Evolutionary conservation across 148 eudicot species (phyloP).

Genomic region (Beta vulgaris): DNA sequence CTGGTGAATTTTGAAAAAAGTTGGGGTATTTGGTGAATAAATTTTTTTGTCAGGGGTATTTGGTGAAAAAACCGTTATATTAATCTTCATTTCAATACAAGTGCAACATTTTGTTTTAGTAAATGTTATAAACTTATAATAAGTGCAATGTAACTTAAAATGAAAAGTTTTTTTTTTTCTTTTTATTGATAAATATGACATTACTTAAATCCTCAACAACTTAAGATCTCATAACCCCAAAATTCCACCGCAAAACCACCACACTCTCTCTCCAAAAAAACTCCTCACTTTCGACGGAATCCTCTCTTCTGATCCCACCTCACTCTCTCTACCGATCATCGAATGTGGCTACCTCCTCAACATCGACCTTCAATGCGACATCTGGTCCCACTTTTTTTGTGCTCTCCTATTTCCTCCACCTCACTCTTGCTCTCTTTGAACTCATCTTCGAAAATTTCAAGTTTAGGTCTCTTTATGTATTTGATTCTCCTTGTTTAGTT

Average conservation of each 20-base stretch:
- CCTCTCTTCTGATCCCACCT: slow-evolving; percentile 61
- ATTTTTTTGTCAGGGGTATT: too few species aligned
- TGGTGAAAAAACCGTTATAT: too few species aligned
- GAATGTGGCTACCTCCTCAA: slow-evolving; percentile 87
- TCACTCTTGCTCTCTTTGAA: slow-evolving; percentile 45
- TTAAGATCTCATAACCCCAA: slow-evolving; percentile 69
- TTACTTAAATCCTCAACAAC: too few species aligned
- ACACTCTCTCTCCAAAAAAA: slow-evolving; percentile 51
- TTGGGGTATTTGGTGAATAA: too few species aligned
- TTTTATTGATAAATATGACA: too few species aligned
- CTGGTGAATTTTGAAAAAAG: too few species aligned
- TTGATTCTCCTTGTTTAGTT: slow-evolving; percentile 63
- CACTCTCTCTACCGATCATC: slow-evolving; percentile 79
- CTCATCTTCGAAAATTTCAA: slow-evolving; percentile 76
- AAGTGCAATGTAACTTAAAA: too few species aligned
- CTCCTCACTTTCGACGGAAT: slow-evolving; percentile 53
- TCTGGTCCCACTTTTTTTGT: slow-evolving; percentile 79
- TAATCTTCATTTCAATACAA: too few species aligned
- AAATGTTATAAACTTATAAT: too few species aligned
- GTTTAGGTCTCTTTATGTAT: slow-evolving; percentile 52
- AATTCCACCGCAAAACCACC: slow-evolving; percentile 65
- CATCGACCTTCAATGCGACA: slow-evolving; percentile 72
- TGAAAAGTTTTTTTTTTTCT: too few species aligned
- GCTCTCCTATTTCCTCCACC: slow-evolving; percentile 38
- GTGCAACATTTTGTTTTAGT: too few species aligned